Evolutionary conservation across 805 yeast species (phyloP).

Genomic region (Isabelozyma heimii): DNA sequence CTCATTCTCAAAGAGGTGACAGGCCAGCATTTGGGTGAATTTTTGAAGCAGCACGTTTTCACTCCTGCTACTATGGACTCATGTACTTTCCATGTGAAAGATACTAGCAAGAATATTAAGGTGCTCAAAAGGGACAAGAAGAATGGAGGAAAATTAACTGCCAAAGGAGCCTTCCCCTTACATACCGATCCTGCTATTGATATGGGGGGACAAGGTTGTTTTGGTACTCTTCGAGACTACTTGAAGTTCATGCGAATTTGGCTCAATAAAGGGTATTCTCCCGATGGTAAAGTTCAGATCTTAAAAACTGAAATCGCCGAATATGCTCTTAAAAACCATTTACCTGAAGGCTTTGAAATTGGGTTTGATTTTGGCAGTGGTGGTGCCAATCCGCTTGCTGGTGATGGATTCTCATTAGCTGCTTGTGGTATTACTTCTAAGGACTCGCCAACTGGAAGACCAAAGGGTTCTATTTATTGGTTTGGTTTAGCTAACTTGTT

Average conservation of each 20-base stretch:
- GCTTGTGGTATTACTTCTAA: conserved; percentile 29
- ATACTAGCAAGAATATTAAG: conserved; percentile 9
- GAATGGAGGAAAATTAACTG: conserved; percentile 9
- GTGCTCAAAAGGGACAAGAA: conserved; percentile 13
- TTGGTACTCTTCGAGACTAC: conserved; percentile 35
- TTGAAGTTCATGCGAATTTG: conserved; percentile 37
- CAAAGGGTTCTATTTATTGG: conserved; percentile 36
- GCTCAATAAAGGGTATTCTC: conserved; percentile 38
- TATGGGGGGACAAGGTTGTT: conserved; percentile 46
- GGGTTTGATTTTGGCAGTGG: conserved; percentile 4
- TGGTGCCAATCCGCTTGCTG: background rate
- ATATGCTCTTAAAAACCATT: conserved; percentile 31
- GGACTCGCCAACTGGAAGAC: conserved; percentile 31
- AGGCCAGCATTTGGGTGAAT: conserved; percentile 30
- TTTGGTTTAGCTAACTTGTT: conserved; percentile 37
- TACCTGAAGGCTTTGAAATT: conserved; percentile 20
- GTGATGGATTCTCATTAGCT: conserved; percentile 33
- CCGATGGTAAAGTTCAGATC: conserved; percentile 32
- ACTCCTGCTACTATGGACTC: conserved; percentile 32
- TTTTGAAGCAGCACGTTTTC: conserved; percentile 26
- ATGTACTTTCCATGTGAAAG: conserved; percentile 20
- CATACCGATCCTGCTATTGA: conserved; percentile 24
- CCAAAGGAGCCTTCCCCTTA: conserved; percentile 8
- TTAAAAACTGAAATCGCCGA: conserved; percentile 24
- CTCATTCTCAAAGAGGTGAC: conserved; percentile 30